Evolutionary conservation across 1,284 basidiomycete genomes (phyloP), one percentile per base, ranked within the genome.

Genomic region (Meripilus lineatus): DNA sequence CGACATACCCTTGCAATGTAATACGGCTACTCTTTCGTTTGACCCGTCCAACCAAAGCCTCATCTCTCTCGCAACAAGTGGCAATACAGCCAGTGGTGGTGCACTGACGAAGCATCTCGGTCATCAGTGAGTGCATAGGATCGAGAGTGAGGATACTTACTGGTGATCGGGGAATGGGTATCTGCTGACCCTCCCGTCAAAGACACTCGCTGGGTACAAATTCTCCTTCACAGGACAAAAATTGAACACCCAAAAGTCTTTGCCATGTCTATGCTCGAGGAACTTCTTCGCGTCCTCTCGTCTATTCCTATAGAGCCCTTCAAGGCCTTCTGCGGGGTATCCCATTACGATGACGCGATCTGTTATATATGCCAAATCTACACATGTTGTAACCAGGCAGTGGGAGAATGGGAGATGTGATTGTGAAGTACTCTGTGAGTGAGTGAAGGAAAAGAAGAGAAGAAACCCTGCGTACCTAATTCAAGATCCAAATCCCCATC

Each of bases 101-200:
- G 86, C 84, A 61, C 84, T 87, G 51, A 18, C 34, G 21, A 34
- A 34, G 13, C n/a, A 26, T 33, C 7, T 35, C 21, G 11, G 30
- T n/a, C 20, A 14, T n/a, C 22, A 30, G 15, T n/a, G 8, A 35
- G 11, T 8, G 13, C 28, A 32, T 10, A 32, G 10, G 20, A 8
- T 24, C 13, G 23, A 2, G 17, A 14, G 37, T 22, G 26, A 30
- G 23, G 25, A 22, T 38, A 70, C 84, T 60, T 52, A 87, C 84
- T 91, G 86, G 58, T 91, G 89, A 61, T 93, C 90, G 10, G 91
- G 91, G 54, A 92, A 93, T 1, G 91, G 91, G 57, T 85, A 92
- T 46, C 89, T 71, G 53, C 87, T 92, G 18, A 92, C 87, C 24
- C 86, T 69, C 6, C 80, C 80, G 7, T 74, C 73, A 52, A 89